Evolutionary conservation across 129 eudicot genomes (phyloP).

Genomic region (Arctium minus): DNA sequence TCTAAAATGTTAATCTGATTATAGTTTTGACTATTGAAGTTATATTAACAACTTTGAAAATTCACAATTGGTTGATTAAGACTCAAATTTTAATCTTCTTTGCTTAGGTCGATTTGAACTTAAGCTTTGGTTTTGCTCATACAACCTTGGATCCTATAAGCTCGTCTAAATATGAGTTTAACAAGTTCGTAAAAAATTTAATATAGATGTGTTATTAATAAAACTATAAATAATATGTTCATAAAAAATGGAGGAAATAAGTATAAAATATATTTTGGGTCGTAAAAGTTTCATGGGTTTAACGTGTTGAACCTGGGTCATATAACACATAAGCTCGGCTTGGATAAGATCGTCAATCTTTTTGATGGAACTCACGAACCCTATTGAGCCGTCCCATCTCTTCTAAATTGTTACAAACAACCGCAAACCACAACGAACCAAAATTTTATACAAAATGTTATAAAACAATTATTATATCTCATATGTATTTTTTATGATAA

Average conservation of each 20-base stretch:
- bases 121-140: neutral
- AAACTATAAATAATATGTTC: neutral
- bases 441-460: neutral
- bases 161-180: neutral
- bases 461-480: neutral
- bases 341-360: neutral
- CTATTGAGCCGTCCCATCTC: neutral
- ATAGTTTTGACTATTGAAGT: no score
- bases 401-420: neutral
- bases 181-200: no score
- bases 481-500: neutral
- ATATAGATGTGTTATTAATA: neutral
- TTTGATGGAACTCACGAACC: neutral
- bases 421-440: neutral
- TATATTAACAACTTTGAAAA: no score
- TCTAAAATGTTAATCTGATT: no score
- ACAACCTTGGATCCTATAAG: neutral
- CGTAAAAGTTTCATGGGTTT: neutral
- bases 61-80: no score
- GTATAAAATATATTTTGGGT: neutral
- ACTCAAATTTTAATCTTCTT: no score
- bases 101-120: no score
- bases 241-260: neutral
- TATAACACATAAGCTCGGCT: neutral
- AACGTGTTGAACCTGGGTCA: neutral